phyloP scores from a whole-genome alignment of 306 rosid species.

The Vigna trinervia region DNA sequence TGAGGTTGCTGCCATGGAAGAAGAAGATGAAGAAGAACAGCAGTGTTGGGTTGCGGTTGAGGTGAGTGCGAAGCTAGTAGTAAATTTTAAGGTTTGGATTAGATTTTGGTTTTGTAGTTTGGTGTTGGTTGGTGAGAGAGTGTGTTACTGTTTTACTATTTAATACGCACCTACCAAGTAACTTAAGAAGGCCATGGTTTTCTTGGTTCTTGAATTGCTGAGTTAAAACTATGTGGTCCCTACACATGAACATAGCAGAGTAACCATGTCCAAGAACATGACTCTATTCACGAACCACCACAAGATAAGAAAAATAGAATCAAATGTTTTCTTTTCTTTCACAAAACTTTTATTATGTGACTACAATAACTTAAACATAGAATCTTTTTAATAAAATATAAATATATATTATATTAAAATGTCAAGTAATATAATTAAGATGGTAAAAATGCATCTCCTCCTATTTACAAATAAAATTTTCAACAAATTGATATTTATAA shows the following conservation, averaged over 20 bases:
- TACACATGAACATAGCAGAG: neutral
- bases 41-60: neutral
- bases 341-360: neutral
- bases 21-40: neutral
- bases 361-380: neutral
- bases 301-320: neutral
- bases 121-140: constrained; percentile 35
- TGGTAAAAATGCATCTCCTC: too few relatives aligned
- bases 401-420: too few relatives aligned
- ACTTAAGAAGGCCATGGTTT: neutral
- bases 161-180: neutral
- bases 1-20: constrained; percentile 77
- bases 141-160: neutral
- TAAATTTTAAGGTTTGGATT: constrained; percentile 38
- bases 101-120: constrained; percentile 34
- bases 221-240: neutral
- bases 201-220: neutral
- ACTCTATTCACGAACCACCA: neutral
- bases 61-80: neutral
- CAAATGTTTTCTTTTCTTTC: neutral
- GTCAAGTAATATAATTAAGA: too few relatives aligned
- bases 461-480: too few relatives aligned
- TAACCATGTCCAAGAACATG: constrained; percentile 1
- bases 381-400: too few relatives aligned
- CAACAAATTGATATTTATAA: too few relatives aligned